A percentile compares a stretch with the other conserved stretches of the same genome.
These are phyloP conservation scores for Russula olivacea DNA, from an alignment of 768 basidiomycete species.

Conservation along the genomic window DNA sequence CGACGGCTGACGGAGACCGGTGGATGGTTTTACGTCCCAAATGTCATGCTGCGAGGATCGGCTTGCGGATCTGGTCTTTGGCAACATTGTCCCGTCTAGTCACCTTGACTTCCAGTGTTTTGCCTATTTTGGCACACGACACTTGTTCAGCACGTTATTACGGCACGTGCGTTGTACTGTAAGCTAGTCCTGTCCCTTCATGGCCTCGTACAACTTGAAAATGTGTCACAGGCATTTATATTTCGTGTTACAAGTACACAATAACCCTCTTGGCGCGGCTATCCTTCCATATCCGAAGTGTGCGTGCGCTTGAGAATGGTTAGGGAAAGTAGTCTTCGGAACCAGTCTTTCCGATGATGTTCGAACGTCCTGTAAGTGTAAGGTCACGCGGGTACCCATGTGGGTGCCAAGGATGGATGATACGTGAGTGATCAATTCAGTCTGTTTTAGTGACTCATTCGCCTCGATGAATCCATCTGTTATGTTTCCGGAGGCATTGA, in stretches of 20 bases:
- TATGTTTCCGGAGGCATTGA: not conserved
- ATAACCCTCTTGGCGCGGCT: not conserved
- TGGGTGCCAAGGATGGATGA: not conserved
- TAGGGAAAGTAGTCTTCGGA: not conserved
- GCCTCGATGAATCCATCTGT: constrained; percentile 2
- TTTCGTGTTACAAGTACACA: not conserved
- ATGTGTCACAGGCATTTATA: not conserved
- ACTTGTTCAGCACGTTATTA: constrained; percentile 20
- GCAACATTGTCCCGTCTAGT: constrained; percentile 20
- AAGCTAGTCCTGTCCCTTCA: constrained; percentile 6
- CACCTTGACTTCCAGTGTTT: not conserved
- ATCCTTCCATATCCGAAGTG: not conserved
- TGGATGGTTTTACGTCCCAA: not conserved
- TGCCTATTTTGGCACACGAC: constrained; percentile 23
- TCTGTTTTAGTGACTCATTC: not conserved
- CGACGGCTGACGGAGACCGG: constrained; percentile 7
- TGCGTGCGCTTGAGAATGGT: not conserved
- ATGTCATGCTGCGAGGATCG: constrained; percentile 25
- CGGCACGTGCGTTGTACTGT: constrained; percentile 11
- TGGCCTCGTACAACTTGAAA: not conserved
- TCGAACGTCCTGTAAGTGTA: not conserved
- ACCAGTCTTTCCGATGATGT: not conserved
- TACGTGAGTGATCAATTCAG: not conserved
- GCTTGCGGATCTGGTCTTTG: constrained; percentile 16
- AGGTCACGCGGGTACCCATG: not conserved